Base-by-base conservation (phyloP, 2,329 filamentous ascomycete species). In the Colletotrichum sp. region DNA sequence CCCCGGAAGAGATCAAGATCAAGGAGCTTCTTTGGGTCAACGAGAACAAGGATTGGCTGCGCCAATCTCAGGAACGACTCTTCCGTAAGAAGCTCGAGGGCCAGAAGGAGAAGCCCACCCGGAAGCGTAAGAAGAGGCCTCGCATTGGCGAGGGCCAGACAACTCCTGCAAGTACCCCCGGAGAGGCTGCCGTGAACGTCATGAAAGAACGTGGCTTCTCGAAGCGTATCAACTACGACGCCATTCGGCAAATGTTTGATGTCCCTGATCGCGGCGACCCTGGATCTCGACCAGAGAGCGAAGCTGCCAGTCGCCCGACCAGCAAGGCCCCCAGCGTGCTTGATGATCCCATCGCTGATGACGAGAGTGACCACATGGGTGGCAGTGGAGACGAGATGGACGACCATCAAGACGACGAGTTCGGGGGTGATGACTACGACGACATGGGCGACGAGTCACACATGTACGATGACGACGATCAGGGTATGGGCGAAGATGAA, bases 21-120 rank as follows among this genome's bases (percentile, higher is more conserved):
- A 99, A 98, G 83, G 96, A 98, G 83, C 92, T 93, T 75, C 94
- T 99, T 68, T 99, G 97, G 97, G 93, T 98, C 58, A 96, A 96
- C 75, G 93, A 96, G 82, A 99, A 99, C 84, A 96, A 97, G 82
- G 95, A 98, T 79, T 99, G 96, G 91, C 89, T 99, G 52, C 94
- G 96, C 10, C 91, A 93, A 65, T 94, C 98, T 82, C 96, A 98
- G 81, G 92, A 94, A 76, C 98, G 97, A 84, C 89, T 94, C 8
- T 93, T 98, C 72, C 91, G 94, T 52, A 91, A 93, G 75, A 95
- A 96, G 83, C 86, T 91, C 77, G 91, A 90, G 75, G 89, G 88
- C 12, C 89, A 85, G 80, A 87, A 84, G 78, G 90, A 87, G 72
- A 94, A 89, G 85, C 90, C 88, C 72, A 89, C 86, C n/a, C 88